A percentile compares a stretch with the other conserved stretches of the same genome.
Evolutionary conservation across 805 yeast genomes (phyloP).

Genomic region (Candida ovalis): DNA sequence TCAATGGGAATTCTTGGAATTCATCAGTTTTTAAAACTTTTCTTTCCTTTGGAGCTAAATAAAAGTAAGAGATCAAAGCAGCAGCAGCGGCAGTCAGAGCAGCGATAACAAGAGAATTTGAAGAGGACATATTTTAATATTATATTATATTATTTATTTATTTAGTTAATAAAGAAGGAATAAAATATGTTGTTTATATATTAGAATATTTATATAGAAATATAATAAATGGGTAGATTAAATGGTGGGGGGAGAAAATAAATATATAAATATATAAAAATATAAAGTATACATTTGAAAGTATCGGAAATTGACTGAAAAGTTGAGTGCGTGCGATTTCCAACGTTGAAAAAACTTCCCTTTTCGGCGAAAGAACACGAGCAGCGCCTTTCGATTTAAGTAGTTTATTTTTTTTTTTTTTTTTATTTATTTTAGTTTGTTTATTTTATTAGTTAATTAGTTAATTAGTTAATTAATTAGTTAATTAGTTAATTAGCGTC

Average conservation of each 20-base stretch:
- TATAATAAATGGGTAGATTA: too few relatives aligned
- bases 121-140: too few relatives aligned
- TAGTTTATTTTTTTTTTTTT: not conserved
- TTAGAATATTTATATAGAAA: not conserved
- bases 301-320: not conserved
- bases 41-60: slow-evolving; percentile 24
- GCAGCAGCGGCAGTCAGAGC: slow-evolving; percentile 23
- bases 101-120: slow-evolving; percentile 13
- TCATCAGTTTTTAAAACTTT: slow-evolving; percentile 61
- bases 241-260: too few relatives aligned
- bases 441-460: too few relatives aligned
- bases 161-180: too few relatives aligned
- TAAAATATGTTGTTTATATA: too few relatives aligned
- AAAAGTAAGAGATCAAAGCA: slow-evolving; percentile 15
- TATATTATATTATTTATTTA: too few relatives aligned
- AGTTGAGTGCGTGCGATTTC: not conserved
- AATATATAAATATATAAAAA: not conserved
- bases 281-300: not conserved
- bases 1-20: slow-evolving; percentile 76
- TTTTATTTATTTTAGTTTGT: not conserved
- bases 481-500: too few relatives aligned
- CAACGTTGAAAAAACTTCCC: slow-evolving; percentile 7
- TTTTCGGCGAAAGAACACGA: slow-evolving; percentile 10
- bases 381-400: not conserved
- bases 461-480: too few relatives aligned